phyloP scores from a whole-genome alignment of 169 alveolate species.

The Plasmodium ovale region DNA sequence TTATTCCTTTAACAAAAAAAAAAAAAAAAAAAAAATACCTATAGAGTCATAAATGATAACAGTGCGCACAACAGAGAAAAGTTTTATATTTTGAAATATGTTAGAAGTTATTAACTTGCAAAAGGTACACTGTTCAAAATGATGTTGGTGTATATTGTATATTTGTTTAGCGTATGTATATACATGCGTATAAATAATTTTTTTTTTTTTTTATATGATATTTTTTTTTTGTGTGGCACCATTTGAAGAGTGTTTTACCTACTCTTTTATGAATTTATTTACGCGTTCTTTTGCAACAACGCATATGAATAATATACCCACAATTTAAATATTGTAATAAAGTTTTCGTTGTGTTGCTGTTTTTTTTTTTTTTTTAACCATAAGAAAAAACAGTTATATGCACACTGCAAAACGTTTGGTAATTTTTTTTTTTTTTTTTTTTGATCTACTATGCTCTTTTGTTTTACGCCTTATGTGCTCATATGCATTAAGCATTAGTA shows the following conservation, averaged over 20 bases:
- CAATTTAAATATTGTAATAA: slow-evolving; percentile 20
- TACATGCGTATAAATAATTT: background rate
- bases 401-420: slow-evolving; percentile 10
- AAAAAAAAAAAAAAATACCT: background rate
- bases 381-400: background rate
- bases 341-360: slow-evolving; percentile 1
- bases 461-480: slow-evolving; percentile 1
- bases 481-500: slow-evolving; percentile 9
- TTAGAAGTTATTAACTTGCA: background rate
- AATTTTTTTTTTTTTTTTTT: slow-evolving; percentile 5
- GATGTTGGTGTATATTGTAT: background rate
- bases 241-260: slow-evolving; percentile 23
- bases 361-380: slow-evolving; percentile 20
- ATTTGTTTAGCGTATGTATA: slow-evolving; percentile 33
- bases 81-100: slow-evolving; percentile 4
- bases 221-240: slow-evolving; percentile 24
- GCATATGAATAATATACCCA: slow-evolving; percentile 4
- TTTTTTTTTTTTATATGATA: slow-evolving; percentile 23
- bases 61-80: background rate
- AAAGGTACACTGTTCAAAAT: slow-evolving; percentile 3
- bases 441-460: background rate
- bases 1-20: background rate
- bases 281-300: slow-evolving; percentile 7
- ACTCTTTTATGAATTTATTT: slow-evolving; percentile 1
- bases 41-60: background rate